These are phyloP conservation scores for Phytophthora capsici DNA, from an alignment of 352 stramenopile species.

Conservation along the genomic window DNA sequence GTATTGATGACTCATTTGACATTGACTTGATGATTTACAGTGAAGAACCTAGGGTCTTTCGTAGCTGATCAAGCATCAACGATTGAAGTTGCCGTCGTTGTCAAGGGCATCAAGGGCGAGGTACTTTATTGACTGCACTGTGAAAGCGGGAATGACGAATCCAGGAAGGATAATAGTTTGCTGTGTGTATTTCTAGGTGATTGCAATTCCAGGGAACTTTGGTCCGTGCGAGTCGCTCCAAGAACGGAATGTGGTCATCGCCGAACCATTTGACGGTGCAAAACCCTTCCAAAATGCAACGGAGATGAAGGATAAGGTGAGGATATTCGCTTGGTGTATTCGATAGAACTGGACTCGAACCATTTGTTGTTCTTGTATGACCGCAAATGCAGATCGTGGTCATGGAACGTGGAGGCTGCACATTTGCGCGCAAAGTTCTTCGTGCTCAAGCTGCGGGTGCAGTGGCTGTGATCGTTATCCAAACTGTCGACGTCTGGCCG, in stretches of 20 bases:
- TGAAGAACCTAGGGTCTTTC: conserved; percentile 67
- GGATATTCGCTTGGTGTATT: background rate
- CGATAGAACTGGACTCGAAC: too few relatives aligned
- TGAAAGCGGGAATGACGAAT: background rate
- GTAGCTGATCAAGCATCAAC: conserved; percentile 74
- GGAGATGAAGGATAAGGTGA: conserved; percentile 55
- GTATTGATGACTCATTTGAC: conserved; percentile 2
- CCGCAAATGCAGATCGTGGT: conserved; percentile 65
- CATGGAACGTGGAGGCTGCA: conserved; percentile 72
- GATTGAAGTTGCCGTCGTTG: conserved; percentile 67
- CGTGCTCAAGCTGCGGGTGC: conserved; percentile 66
- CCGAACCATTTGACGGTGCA: conserved; percentile 67
- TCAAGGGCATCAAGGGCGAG: conserved; percentile 80
- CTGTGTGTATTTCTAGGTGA: conserved; percentile 45
- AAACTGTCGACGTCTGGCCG: conserved; percentile 79
- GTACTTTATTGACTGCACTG: conserved; percentile 30
- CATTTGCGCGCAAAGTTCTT: conserved; percentile 78
- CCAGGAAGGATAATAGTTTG: background rate
- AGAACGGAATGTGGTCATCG: conserved; percentile 47
- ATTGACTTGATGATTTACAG: conserved; percentile 26
- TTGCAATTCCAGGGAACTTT: conserved; percentile 79
- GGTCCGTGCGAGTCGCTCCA: conserved; percentile 70
- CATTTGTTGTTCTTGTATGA: too few relatives aligned
- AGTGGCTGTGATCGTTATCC: conserved; percentile 67
- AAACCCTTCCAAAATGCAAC: conserved; percentile 47